Evolutionary conservation across 2,329 filamentous ascomycete genomes (phyloP), one percentile per base, ranked within the genome.

Genomic region (Tolypocladium cylindrosporum): DNA sequence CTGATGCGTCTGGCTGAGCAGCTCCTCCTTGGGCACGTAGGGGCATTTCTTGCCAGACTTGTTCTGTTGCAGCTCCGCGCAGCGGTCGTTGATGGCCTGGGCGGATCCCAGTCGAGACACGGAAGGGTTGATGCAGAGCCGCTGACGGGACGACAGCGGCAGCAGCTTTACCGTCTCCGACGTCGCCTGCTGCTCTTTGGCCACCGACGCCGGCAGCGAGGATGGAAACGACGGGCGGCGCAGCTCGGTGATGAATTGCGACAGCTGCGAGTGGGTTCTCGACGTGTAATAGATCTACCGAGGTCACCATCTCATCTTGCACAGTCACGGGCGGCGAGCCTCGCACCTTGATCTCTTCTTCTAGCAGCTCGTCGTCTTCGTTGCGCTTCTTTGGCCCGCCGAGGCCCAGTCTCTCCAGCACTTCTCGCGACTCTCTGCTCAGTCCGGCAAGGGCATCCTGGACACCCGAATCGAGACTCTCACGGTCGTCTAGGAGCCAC

Each of bases 51-150:
- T 80, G 48, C 67, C 62, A 0, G 70, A 70, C 55, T 73, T 75
- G 0, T 89, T 76, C 69, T 96, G 88, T 68, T 99, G 94, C 31
- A 99, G 76, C 66, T 99, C 94, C 8, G 93, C 78, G 67, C 94
- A 99, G 14, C 87, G 83, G 69, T 99, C 94, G 67, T 97, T 99
- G 74, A 99, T 96, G 7, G 91, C 90, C 0, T 89, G 86, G 1
- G 88, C 77, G 0, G 83, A 83, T 48, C 82, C 80, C 2, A 97
- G 82, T 14, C 82, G 84, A 31, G 82, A 79, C 1, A 99, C 93
- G 37, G 86, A 82, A 0, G 88, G 83, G 64, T 99, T 97, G 72
- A 99, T 96, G 72, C 94, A 99, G 10, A 87, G 79, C 59, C 91
- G 89, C 68, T 95, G 94, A 5, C 92, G 83, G 0, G 92, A 96